Evolutionary conservation across 148 eudicot genomes (phyloP).

Genomic region (Persicaria tinctoria): DNA sequence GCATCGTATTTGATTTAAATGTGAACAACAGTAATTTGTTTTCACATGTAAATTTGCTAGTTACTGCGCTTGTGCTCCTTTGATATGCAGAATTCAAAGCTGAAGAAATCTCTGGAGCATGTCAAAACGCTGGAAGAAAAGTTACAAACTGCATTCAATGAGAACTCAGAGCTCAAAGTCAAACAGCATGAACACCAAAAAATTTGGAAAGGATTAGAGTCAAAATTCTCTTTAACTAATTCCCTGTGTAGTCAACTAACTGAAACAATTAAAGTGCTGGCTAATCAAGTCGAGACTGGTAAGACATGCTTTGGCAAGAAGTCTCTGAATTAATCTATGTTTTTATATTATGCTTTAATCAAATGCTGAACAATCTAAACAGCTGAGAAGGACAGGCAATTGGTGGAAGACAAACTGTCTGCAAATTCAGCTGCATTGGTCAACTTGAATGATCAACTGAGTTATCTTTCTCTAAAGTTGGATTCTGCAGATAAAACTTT

Average conservation of each 20-base stretch:
- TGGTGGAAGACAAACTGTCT: constrained; percentile 53
- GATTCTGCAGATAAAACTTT: constrained; percentile 65
- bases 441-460: constrained; percentile 58
- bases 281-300: constrained; percentile 81
- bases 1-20: neutral
- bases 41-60: neutral
- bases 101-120: constrained; percentile 68
- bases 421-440: constrained; percentile 50
- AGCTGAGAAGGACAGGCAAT: constrained; percentile 80
- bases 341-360: neutral
- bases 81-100: constrained; percentile 60
- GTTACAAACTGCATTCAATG: constrained; percentile 67
- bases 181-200: constrained; percentile 90
- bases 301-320: neutral
- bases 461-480: constrained; percentile 51
- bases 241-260: constrained; percentile 67
- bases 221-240: constrained; percentile 79
- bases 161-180: constrained; percentile 82
- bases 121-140: constrained; percentile 64
- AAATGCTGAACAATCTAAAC: constrained; percentile 14
- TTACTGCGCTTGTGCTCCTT: neutral
- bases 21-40: neutral
- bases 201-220: constrained; percentile 83
- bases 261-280: constrained; percentile 70
- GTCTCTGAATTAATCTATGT: neutral